phyloP scores from a whole-genome alignment of 2,329 filamentous ascomycete species.

The Diaporthe sp. region DNA sequence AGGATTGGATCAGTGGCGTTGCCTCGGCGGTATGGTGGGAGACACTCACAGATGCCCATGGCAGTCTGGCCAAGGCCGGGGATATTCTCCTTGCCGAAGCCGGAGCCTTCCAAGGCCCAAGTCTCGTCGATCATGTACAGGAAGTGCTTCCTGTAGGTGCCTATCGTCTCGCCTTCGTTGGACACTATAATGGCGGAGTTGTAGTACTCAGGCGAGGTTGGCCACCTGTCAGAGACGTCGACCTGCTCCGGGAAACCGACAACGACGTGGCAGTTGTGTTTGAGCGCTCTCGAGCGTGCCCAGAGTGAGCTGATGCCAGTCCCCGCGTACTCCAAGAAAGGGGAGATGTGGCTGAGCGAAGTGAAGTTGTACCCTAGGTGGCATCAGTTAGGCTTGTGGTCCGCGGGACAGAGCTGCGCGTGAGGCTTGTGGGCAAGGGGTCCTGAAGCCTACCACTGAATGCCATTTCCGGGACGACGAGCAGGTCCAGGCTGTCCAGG shows the following conservation, averaged over 20 bases:
- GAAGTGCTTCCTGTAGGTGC: slow-evolving; percentile 72
- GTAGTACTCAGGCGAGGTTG: slow-evolving; percentile 67
- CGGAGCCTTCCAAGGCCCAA: slow-evolving; percentile 68
- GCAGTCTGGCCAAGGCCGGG: slow-evolving; percentile 65
- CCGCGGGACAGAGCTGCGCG: too few relatives aligned
- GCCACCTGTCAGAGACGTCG: slow-evolving; percentile 65
- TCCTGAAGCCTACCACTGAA: slow-evolving; percentile 71
- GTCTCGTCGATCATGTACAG: slow-evolving; percentile 73
- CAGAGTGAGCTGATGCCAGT: slow-evolving; percentile 70
- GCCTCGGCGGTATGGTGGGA: slow-evolving; percentile 15
- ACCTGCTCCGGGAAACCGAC: too few relatives aligned
- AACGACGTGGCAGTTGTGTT: too few relatives aligned
- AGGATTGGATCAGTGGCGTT: neutral
- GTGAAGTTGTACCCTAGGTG: slow-evolving; percentile 73
- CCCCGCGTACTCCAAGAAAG: slow-evolving; percentile 77
- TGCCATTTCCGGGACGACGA: slow-evolving; percentile 83
- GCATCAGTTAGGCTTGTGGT: too few relatives aligned
- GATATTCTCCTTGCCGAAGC: slow-evolving; percentile 51
- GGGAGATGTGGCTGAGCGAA: slow-evolving; percentile 77
- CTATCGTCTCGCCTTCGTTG: slow-evolving; percentile 70
- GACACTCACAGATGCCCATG: slow-evolving; percentile 70
- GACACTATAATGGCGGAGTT: slow-evolving; percentile 69
- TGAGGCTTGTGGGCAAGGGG: too few relatives aligned
- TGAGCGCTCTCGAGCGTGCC: too few relatives aligned
- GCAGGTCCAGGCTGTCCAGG: slow-evolving; percentile 77